Base-by-base conservation (phyloP, 2,329 filamentous ascomycete genomes). In the Trichophyton schoenleinii region DNA sequence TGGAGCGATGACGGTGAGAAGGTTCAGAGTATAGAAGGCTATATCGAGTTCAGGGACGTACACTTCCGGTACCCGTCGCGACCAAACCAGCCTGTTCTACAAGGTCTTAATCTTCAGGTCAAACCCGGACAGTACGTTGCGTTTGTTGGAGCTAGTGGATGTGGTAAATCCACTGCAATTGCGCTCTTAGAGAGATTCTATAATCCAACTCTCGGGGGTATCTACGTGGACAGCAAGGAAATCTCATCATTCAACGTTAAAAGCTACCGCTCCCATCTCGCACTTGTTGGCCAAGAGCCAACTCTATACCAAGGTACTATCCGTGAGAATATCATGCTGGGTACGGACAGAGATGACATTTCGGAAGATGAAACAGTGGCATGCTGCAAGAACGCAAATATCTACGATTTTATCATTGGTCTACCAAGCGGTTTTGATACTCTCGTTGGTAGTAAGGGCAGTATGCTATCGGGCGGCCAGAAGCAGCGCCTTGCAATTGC, bases 31-130 rank as follows among this genome's bases (percentile, higher is more conserved):
- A 80, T 91, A 22, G 83, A 92, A n/a, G 92, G 91, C 34, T 81
- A 80, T 13, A 83, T 97, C 64, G 91, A 97, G 72, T 95, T 99
- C 77, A 84, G 88, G 20, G 86, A 95, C 66, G 90, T 97, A 1
- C 90, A 95, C 72, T 96, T 96, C 81, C 83, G 90, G 42, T 97
- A 97, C 70, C 91, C 92, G 0, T 95, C 90, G 0, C 84, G 92
- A 0, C 88, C 89, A 0, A 89, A 95, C 67, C 89, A 95, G 67
- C 88, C 90, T 18, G 89, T 96, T 0, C 84, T 97, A 2, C 87
- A 89, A 25, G 91, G 91, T 0, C 79, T 96, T 11, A 86, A 92
- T 62, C 63, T 78, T 60, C 74, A 70, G 3, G 73, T 78, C 63
- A 73, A 75, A 61, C 74, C 75, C 15, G 76, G 76, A 11, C 75